phyloP scores from a whole-genome alignment of 495 filamentous ascomycete genomes.

The Penicillium canariense region DNA sequence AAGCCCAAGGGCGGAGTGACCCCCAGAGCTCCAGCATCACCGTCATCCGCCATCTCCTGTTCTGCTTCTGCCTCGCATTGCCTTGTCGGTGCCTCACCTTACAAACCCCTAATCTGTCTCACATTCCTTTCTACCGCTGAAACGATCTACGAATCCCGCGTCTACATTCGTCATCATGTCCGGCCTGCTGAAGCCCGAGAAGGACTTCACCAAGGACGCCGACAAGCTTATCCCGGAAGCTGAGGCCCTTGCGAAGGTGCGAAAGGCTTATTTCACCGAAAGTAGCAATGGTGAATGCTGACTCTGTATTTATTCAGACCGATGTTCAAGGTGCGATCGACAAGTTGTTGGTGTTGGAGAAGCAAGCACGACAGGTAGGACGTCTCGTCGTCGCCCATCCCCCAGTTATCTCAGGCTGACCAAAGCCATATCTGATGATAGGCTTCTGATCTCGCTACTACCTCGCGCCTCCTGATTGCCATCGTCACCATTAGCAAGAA shows the following conservation, averaged over 20 bases:
- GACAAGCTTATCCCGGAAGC: conserved; percentile 89
- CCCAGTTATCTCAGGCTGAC: conserved; percentile 9
- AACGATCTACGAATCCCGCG: background rate
- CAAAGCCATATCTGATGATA: conserved; percentile 26
- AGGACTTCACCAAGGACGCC: conserved; percentile 84
- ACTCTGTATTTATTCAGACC: conserved; percentile 47
- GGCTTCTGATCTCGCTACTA: conserved; percentile 94
- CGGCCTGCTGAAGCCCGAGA: conserved; percentile 63
- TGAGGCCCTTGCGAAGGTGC: conserved; percentile 81
- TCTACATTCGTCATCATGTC: conserved; percentile 52
- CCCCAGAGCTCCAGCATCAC: conserved; percentile 33
- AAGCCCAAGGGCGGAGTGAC: conserved; percentile 22
- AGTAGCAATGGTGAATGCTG: conserved; percentile 2
- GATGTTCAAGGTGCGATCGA: conserved; percentile 85
- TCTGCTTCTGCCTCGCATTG: conserved; percentile 12
- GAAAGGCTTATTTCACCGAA: background rate
- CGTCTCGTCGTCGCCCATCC: background rate
- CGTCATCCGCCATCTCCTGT: conserved; percentile 16
- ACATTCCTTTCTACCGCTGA: background rate
- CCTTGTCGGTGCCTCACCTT: background rate
- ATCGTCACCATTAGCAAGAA: conserved; percentile 95
- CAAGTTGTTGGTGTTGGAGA: conserved; percentile 87
- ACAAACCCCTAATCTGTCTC: background rate
- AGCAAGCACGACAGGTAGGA: conserved; percentile 89
- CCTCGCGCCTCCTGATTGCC: conserved; percentile 77